A percentile compares a stretch with the other conserved stretches of the same genome.
Evolutionary conservation across 129 eudicot species (phyloP).

Genomic region (Arctium lappa): DNA sequence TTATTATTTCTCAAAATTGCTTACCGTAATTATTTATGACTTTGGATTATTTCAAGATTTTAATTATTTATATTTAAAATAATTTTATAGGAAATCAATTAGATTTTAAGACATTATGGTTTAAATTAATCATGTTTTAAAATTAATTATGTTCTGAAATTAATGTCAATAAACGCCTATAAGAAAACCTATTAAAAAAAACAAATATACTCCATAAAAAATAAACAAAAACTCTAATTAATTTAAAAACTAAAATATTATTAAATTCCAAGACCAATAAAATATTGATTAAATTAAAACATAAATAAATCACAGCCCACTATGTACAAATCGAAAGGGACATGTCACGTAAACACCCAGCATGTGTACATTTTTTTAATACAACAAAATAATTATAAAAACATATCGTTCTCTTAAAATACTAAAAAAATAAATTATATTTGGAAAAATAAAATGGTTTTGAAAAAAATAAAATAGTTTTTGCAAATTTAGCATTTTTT

Average conservation of each 20-base stretch:
- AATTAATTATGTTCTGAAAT: too few relatives aligned
- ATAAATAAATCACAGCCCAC: neutral
- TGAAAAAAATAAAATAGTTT: neutral
- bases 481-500: neutral
- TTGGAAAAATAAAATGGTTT: neutral
- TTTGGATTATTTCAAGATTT: too few relatives aligned
- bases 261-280: neutral
- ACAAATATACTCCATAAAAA: neutral
- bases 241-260: neutral
- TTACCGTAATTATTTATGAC: too few relatives aligned
- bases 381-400: slow-evolving; percentile 10
- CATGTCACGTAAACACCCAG: neutral
- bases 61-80: too few relatives aligned
- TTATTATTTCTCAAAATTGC: too few relatives aligned
- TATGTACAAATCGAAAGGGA: neutral
- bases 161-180: too few relatives aligned
- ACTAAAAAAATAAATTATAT: neutral
- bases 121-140: too few relatives aligned
- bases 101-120: too few relatives aligned
- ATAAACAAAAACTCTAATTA: neutral
- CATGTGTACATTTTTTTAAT: neutral
- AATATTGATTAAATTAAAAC: slow-evolving; percentile 3
- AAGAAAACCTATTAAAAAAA: neutral
- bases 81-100: too few relatives aligned
- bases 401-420: neutral